A percentile compares a stretch with the other conserved stretches of the same genome.
Evolutionary conservation across 768 basidiomycete species (phyloP).

Genomic region (Suillus plorans): DNA sequence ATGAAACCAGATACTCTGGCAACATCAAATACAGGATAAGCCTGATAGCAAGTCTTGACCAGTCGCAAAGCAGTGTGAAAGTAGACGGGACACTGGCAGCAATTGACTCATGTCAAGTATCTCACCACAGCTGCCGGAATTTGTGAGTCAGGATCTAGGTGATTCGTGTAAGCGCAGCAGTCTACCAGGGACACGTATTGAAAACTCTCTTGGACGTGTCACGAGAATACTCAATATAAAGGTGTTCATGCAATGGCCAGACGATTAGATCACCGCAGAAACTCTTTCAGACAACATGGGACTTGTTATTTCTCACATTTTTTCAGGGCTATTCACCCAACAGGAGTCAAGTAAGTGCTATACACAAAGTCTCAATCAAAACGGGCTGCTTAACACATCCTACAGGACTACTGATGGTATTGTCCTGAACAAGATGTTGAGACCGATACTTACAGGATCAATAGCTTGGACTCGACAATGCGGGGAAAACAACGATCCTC

Average conservation of each 20-base stretch:
- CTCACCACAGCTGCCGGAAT: background rate
- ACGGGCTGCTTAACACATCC: too few species aligned
- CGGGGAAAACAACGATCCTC: conserved; percentile 97
- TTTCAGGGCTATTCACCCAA: background rate
- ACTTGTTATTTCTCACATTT: background rate
- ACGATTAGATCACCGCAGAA: background rate
- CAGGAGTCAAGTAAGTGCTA: background rate
- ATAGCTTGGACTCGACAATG: conserved; percentile 89
- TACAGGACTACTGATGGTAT: background rate
- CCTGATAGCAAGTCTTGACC: background rate
- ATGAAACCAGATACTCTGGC: background rate
- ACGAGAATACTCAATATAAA: background rate
- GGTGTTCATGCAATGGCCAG: background rate
- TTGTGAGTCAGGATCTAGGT: background rate
- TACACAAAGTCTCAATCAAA: background rate
- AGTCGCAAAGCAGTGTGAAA: background rate
- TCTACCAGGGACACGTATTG: background rate
- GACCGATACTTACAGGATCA: background rate
- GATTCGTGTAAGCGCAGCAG: background rate
- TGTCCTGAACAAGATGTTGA: background rate
- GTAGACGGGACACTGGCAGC: background rate
- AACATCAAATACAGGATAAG: background rate
- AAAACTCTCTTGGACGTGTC: background rate
- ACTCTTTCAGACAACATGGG: background rate
- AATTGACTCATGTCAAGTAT: background rate